These are phyloP conservation scores for Candida manassasensis DNA, from an alignment of 805 yeast species.

Conservation along the genomic window DNA sequence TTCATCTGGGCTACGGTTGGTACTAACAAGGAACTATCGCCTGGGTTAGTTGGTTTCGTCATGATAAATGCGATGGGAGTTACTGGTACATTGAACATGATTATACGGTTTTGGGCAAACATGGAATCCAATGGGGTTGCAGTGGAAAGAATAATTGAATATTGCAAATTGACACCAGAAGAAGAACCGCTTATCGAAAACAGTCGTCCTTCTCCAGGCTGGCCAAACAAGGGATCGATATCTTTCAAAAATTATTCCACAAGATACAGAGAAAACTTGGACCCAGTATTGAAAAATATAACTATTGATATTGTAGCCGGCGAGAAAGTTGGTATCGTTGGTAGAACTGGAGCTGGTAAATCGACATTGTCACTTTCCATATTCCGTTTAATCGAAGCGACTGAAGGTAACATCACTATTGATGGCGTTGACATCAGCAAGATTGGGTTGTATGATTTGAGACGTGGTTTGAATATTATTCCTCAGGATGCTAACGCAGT, in stretches of 20 bases:
- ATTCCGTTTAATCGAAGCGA: slow-evolving; percentile 78
- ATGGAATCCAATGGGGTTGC: slow-evolving; percentile 30
- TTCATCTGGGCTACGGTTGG: slow-evolving; percentile 21
- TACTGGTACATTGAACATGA: slow-evolving; percentile 25
- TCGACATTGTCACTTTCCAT: slow-evolving; percentile 79
- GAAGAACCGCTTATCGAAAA: slow-evolving; percentile 38
- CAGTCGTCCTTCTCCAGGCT: slow-evolving; percentile 38
- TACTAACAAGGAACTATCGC: slow-evolving; percentile 18
- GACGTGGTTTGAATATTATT: slow-evolving; percentile 74
- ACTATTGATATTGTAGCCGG: slow-evolving; percentile 57
- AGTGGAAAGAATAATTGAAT: slow-evolving; percentile 35
- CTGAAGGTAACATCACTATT: slow-evolving; percentile 60
- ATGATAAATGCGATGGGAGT: slow-evolving; percentile 31
- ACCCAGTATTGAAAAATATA: slow-evolving; percentile 68
- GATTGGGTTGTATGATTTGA: slow-evolving; percentile 72
- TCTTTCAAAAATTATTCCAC: slow-evolving; percentile 70
- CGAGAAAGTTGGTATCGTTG: slow-evolving; percentile 93
- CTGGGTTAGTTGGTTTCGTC: slow-evolving; percentile 35
- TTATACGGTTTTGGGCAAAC: slow-evolving; percentile 31
- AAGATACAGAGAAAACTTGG: slow-evolving; percentile 79
- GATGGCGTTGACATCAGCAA: slow-evolving; percentile 63
- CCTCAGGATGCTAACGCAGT: slow-evolving; percentile 94
- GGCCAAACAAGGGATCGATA: slow-evolving; percentile 79
- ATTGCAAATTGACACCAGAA: slow-evolving; percentile 35
- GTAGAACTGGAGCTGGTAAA: slow-evolving; percentile 96